These are phyloP conservation scores for Hansenula lynferdii DNA, from an alignment of 1,139 yeast species.

Conservation along the genomic window DNA sequence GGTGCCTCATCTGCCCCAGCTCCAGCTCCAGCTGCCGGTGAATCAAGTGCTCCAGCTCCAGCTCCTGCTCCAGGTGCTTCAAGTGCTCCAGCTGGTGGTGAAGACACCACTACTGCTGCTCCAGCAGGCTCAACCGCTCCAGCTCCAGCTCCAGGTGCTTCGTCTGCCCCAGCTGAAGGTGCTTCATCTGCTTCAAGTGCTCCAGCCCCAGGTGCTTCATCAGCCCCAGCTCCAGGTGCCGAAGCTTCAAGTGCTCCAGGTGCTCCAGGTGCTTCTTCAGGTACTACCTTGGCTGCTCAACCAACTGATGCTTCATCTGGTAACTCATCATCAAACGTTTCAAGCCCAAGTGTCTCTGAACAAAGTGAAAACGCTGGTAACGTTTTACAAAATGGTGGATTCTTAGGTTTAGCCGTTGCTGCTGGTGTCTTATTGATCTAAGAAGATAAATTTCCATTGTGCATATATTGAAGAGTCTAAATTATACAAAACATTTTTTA, in stretches of 20 bases:
- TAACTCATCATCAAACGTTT: not conserved
- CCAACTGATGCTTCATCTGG: too few species aligned
- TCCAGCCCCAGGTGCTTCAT: constrained; percentile 9
- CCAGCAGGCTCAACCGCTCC: constrained; percentile 9
- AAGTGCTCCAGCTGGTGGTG: too few species aligned
- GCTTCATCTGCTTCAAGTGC: constrained; percentile 2
- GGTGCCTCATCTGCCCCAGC: too few species aligned
- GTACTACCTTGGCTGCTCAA: too few species aligned
- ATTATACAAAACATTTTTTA: too few species aligned
- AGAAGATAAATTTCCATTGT: not conserved
- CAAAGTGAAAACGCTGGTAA: not conserved
- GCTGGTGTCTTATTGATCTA: constrained; percentile 4
- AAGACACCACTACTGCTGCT: too few species aligned
- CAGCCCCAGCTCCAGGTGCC: constrained; percentile 10
- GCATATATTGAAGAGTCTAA: too few species aligned
- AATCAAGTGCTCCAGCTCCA: constrained; percentile 11
- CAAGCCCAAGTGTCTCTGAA: constrained; percentile 9
- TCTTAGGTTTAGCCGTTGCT: constrained; percentile 1
- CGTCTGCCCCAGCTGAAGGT: constrained; percentile 3
- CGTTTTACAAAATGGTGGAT: not conserved
- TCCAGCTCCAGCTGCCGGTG: too few species aligned
- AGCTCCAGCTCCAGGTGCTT: constrained; percentile 5
- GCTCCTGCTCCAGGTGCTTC: constrained; percentile 7
- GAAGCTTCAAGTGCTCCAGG: too few species aligned
- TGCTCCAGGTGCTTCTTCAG: too few species aligned